Evolutionary conservation across 2,329 filamentous ascomycete species (phyloP).

Genomic region (Piedraia hortae): DNA sequence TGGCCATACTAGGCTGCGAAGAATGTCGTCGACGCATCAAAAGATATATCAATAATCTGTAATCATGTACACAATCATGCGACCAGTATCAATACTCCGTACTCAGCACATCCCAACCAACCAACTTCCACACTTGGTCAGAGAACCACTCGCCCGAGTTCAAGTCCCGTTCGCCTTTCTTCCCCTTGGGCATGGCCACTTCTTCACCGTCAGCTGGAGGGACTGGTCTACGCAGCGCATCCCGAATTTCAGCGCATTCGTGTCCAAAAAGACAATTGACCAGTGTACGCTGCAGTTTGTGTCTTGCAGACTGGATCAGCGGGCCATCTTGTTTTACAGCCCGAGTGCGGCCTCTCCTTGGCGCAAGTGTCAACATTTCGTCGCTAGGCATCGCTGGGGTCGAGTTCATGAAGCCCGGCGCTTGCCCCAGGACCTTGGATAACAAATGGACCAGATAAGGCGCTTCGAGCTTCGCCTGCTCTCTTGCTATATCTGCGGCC

Average conservation of each 20-base stretch:
- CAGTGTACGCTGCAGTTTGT: conserved; percentile 19
- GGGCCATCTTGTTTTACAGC: too few species aligned
- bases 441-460: conserved; percentile 17
- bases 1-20: conserved; percentile 27
- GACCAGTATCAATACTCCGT: conserved; percentile 3
- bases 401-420: too few species aligned
- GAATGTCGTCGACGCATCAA: conserved; percentile 21
- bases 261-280: conserved; percentile 18
- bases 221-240: conserved; percentile 16
- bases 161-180: conserved; percentile 15
- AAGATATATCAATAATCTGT: too few species aligned
- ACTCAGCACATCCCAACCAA: conserved; percentile 28
- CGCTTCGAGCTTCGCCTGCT: conserved; percentile 12
- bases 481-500: neutral
- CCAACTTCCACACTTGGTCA: conserved; percentile 26
- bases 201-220: conserved; percentile 3
- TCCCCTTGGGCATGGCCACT: conserved; percentile 12
- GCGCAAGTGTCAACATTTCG: too few species aligned
- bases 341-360: too few species aligned
- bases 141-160: conserved; percentile 25
- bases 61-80: too few species aligned
- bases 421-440: conserved; percentile 14
- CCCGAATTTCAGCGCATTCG: conserved; percentile 14
- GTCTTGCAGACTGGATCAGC: too few species aligned
- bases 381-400: too few species aligned